Conservation (phyloP, 441 rosid genomes). For the Syzygium syzygioides region DNA sequence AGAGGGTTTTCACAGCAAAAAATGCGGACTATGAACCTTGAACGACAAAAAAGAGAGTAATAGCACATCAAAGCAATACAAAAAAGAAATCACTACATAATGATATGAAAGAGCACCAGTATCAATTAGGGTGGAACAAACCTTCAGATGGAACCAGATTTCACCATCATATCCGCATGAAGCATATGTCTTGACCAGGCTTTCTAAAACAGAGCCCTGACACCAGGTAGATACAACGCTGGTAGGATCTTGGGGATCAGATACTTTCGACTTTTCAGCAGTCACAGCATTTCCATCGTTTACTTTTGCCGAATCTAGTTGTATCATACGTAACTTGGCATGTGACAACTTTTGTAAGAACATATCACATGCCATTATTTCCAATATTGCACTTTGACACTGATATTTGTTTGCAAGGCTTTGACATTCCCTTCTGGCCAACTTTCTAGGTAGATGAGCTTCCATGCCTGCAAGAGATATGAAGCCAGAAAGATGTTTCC, state of each 20-base stretch:
- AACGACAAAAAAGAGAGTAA: neutral
- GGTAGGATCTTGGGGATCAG: slow-evolving; percentile 33
- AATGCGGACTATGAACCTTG: neutral
- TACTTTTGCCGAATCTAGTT: slow-evolving; percentile 26
- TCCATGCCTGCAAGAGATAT: slow-evolving; percentile 34
- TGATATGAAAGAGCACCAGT: neutral
- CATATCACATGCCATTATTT: slow-evolving; percentile 72
- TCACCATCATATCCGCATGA: slow-evolving; percentile 49
- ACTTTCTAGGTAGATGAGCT: slow-evolving; percentile 28
- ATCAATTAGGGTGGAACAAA: slow-evolving; percentile 2
- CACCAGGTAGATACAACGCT: slow-evolving; percentile 58
- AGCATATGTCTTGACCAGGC: slow-evolving; percentile 52
- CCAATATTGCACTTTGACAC: slow-evolving; percentile 72
- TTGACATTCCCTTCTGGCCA: slow-evolving; percentile 37
- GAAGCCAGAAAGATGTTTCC: slow-evolving; percentile 58
- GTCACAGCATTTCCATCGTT: slow-evolving; percentile 18
- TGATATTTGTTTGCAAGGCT: slow-evolving; percentile 44
- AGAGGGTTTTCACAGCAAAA: neutral
- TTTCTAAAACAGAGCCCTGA: slow-evolving; percentile 46
- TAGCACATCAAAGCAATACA: neutral
- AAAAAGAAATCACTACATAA: neutral
- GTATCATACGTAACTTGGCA: slow-evolving; percentile 45
- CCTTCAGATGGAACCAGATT: slow-evolving; percentile 50
- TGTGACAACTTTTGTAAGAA: slow-evolving; percentile 65
- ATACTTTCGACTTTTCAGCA: slow-evolving; percentile 20